phyloP scores from a whole-genome alignment of 1,139 yeast genomes.

The Diutina pseudorugosa region DNA sequence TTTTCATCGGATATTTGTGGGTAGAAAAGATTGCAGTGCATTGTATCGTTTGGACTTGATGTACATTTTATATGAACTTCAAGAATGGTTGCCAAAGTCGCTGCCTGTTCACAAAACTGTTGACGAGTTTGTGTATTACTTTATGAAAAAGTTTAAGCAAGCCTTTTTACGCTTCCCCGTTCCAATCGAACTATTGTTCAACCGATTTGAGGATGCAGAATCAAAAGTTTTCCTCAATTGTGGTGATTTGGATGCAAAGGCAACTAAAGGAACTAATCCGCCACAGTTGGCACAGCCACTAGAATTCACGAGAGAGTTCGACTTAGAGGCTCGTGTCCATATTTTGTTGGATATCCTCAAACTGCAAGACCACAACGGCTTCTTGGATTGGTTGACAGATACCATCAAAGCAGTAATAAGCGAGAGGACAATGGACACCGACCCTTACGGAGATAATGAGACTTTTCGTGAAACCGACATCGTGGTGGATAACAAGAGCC shows the following conservation, averaged over 20 bases:
- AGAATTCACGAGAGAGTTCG: background rate
- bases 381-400: background rate
- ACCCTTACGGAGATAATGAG: background rate
- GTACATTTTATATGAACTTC: constrained; percentile 21
- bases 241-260: constrained; percentile 32
- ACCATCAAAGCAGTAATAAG: background rate
- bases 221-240: constrained; percentile 27
- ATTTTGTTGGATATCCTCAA: background rate
- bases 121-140: constrained; percentile 55
- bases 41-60: constrained; percentile 71
- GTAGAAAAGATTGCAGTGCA: constrained; percentile 45
- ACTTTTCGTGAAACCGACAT: background rate
- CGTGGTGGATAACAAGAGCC: background rate
- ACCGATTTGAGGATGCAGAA: constrained; percentile 38
- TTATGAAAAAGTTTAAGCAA: constrained; percentile 48
- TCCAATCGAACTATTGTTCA: constrained; percentile 61
- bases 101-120: constrained; percentile 42
- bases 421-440: background rate
- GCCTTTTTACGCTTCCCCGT: constrained; percentile 39
- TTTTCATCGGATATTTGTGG: constrained; percentile 59
- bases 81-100: constrained; percentile 19
- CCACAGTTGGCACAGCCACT: background rate
- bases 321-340: background rate
- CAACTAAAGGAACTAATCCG: background rate
- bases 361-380: background rate